Conservation (phyloP, 495 filamentous ascomycete species). For the Penicillium silybi region DNA sequence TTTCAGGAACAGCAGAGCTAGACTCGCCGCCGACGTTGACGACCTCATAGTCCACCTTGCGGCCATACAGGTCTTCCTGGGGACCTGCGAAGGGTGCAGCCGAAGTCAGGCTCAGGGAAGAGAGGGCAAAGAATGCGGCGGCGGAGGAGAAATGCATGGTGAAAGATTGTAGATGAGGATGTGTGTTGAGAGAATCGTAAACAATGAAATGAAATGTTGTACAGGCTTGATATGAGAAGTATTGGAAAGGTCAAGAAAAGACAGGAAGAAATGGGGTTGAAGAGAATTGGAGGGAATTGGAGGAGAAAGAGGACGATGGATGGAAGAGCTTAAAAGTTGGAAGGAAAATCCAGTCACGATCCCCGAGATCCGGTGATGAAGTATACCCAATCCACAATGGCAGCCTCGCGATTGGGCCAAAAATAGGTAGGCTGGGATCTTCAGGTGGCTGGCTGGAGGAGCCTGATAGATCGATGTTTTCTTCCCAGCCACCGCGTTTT, state of each 20-base stretch:
- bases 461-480: not conserved
- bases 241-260: not conserved
- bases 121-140: slow-evolving; percentile 28
- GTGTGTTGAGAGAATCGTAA: not conserved
- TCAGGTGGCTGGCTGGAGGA: slow-evolving; percentile 23
- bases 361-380: slow-evolving; percentile 5
- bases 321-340: slow-evolving; percentile 18
- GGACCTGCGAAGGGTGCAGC: slow-evolving; percentile 33
- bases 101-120: slow-evolving; percentile 24
- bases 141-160: slow-evolving; percentile 34
- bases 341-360: slow-evolving; percentile 3
- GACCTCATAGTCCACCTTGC: slow-evolving; percentile 38
- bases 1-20: slow-evolving; percentile 18
- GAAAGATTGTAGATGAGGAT: not conserved
- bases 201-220: not conserved
- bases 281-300: slow-evolving; percentile 4
- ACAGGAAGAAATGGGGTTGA: not conserved
- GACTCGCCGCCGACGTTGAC: slow-evolving; percentile 45
- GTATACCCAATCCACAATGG: slow-evolving; percentile 12
- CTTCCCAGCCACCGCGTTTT: slow-evolving; percentile 15
- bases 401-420: slow-evolving; percentile 8
- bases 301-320: not conserved
- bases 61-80: slow-evolving; percentile 26
- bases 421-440: slow-evolving; percentile 29
- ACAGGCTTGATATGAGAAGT: not conserved